phyloP scores from a whole-genome alignment of 2,329 filamentous ascomycete genomes.

The Beauveria sp. region DNA sequence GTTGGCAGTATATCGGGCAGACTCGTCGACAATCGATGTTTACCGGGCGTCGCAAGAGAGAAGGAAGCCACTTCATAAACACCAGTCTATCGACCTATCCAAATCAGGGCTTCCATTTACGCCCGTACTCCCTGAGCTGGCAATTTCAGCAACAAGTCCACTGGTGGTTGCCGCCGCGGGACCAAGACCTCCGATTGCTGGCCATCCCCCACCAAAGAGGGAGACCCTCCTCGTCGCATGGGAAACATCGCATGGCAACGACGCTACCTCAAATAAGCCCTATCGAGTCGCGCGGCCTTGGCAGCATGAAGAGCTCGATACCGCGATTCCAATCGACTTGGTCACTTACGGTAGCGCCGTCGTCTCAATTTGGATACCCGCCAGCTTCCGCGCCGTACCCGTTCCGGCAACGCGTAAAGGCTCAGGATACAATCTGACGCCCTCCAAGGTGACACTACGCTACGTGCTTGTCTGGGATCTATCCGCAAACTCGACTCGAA shows the following conservation, averaged over 20 bases:
- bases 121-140: conserved; percentile 32
- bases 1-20: conserved; percentile 28
- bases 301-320: conserved; percentile 32
- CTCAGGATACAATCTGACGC: conserved; percentile 26
- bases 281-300: conserved; percentile 29
- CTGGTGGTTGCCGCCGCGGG: conserved; percentile 31
- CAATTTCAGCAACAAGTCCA: conserved; percentile 31
- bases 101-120: conserved; percentile 28
- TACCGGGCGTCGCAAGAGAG: conserved; percentile 21
- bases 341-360: conserved; percentile 30
- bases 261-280: conserved; percentile 21
- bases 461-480: conserved; percentile 35
- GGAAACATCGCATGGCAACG: conserved; percentile 25
- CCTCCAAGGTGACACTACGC: conserved; percentile 24
- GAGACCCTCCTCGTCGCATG: conserved; percentile 32
- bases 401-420: conserved; percentile 19
- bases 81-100: conserved; percentile 27
- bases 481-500: conserved; percentile 27
- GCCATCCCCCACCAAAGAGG: conserved; percentile 29
- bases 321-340: conserved; percentile 30
- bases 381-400: conserved; percentile 27
- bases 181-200: conserved; percentile 29
- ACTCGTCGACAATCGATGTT: conserved; percentile 26
- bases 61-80: conserved; percentile 31
- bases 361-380: conserved; percentile 35